Percentiles rank a stretch among this genome's conserved stretches.
phyloP scores from a whole-genome alignment of 192 early-diverging fungal species.

The Phycomyces blakesleeanus region DNA sequence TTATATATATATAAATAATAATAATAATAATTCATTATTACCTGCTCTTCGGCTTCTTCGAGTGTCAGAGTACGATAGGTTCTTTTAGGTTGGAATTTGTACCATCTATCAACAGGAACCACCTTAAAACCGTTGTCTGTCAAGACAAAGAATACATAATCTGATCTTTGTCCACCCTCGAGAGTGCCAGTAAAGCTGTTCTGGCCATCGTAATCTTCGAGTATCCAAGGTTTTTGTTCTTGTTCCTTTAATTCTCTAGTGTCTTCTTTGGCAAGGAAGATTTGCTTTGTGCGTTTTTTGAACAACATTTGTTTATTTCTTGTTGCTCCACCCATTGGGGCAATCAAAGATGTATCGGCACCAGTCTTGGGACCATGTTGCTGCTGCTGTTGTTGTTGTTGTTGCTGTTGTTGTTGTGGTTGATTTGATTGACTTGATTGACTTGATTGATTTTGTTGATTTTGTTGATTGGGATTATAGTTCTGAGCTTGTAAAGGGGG shows the following conservation, averaged over 20 bases:
- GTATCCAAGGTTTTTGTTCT: slow-evolving; percentile 72
- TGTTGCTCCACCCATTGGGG: slow-evolving; percentile 69
- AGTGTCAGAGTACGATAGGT: slow-evolving; percentile 60
- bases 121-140: slow-evolving; percentile 76
- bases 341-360: slow-evolving; percentile 63
- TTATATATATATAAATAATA: too few relatives aligned
- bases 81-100: slow-evolving; percentile 69
- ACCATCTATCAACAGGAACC: slow-evolving; percentile 69
- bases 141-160: slow-evolving; percentile 72
- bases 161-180: slow-evolving; percentile 66
- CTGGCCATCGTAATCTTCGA: slow-evolving; percentile 69
- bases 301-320: slow-evolving; percentile 76
- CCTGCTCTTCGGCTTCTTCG: slow-evolving; percentile 78
- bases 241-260: slow-evolving; percentile 67
- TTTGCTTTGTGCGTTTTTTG: slow-evolving; percentile 77
- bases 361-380: slow-evolving; percentile 41
- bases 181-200: slow-evolving; percentile 65
- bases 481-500: slow-evolving; percentile 7
- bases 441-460: slow-evolving; percentile 1
- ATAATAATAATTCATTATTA: too few relatives aligned
- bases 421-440: not conserved
- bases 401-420: not conserved
- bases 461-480: not conserved
- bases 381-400: slow-evolving; percentile 3
- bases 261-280: slow-evolving; percentile 71